Evolutionary conservation across 768 basidiomycete genomes (phyloP), one percentile per base, ranked within the genome.

Genomic region (Exsudoporus frostii): DNA sequence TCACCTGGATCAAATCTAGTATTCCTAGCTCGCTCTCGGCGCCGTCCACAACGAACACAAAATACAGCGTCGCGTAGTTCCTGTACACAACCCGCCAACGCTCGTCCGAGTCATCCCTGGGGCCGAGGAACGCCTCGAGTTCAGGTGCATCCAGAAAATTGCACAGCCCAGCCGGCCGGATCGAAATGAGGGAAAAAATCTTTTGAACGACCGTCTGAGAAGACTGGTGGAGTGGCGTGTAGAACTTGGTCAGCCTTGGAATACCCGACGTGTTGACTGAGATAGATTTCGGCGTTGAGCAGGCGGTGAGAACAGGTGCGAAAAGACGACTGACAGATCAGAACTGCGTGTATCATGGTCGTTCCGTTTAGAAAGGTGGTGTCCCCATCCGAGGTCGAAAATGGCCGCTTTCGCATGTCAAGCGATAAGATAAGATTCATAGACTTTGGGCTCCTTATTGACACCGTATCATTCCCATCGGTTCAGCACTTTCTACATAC

Each of bases 11-110:
- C 55, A 99, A 73, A 67, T 99, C 97, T 41, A 99, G 74, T 58
- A 98, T 88, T 4, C 96, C 97, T 22, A 99, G 79, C 72, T 98
- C 97, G 64, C 94, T 98, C 74, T 99, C 97, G 17, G 92, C 90
- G 25, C 86, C 85, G 65, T 98, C 96, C 6, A 98, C 95, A 6
- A 98, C 92, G 69, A 98, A 95, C 13, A 96, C 93, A 65, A 99
- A 98, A 72, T 92, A 93, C 36, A 99, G 79, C 2, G 96, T 98
- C 4, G 96, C 96, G 68, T 98, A 98, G 70, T 85, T 92, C 47
- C 96, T 77, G 71, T 98, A 98, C 30, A 98, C 92, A 38, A 98
- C 90, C 53, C 90, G 78, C 77, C 90, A 84, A 66, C 81, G 77
- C 59, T 88, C 85, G 46, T 80, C 80, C 30, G 69, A 76, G 55